Evolutionary conservation across 2,329 filamentous ascomycete species (phyloP), one percentile per base, ranked within the genome.

Genomic region (Fusarium sp.): DNA sequence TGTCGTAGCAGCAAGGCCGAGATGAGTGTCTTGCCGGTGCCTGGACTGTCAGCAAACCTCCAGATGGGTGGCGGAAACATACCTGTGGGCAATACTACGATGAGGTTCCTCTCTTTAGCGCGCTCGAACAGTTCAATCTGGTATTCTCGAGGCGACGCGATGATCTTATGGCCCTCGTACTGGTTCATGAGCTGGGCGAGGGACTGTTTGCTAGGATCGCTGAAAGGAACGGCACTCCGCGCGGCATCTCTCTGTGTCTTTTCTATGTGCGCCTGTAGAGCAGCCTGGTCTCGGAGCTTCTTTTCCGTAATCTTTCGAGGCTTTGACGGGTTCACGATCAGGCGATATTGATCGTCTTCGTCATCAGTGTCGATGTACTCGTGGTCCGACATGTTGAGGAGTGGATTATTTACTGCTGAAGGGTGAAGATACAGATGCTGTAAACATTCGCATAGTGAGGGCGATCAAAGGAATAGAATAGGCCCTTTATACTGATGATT

Each of bases 11-110:
- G 87, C 6, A 98, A 87, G 2, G 94, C 95, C 0, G 96, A 95
- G 76, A 99, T 98, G n/a, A 98, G 86, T 0, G 96, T 99, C 83
- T 99, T 99, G 6, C 96, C 96, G 7, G 94, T 95, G 18, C 96
- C 93, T 92, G 66, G 3, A 22, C n/a, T 57, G 26, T 75, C 33
- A 72, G 61, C 13, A 22, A 36, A 12, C 11, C 2, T 4, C n/a
- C 15, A 15, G 10, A 28, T 11, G 7, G 2, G 5, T 5, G 11
- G 6, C 15, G 22, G 12, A 14, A 57, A 78, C 56, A 58, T 80
- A 91, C 91, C 94, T n/a, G 96, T 98, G 78, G 97, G 95, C 3
- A 98, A 87, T 2, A 99, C 96, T 2, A 96, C 95, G 75, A 99
- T 97, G 13, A 92, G 93, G 79, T 99, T 99, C 75, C 92, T 89